Conservation (phyloP, 176 grass and related monocot species). For the Oryza meyeriana region DNA sequence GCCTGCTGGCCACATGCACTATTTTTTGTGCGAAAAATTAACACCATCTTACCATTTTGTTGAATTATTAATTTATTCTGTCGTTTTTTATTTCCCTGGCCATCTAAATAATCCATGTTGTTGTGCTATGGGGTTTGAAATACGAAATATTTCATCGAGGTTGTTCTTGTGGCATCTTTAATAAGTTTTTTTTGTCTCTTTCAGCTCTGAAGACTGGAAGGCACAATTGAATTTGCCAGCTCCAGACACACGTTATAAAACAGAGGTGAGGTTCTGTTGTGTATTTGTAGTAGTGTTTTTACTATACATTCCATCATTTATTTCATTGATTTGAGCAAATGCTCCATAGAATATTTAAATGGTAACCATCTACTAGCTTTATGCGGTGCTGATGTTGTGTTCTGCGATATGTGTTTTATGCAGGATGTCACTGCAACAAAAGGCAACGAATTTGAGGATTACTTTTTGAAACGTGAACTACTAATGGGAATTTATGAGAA, state of each 20-base stretch:
- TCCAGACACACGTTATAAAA: slow-evolving; percentile 57
- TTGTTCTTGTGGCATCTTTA: neutral
- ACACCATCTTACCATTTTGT: neutral
- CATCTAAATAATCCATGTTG: neutral
- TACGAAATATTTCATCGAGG: neutral
- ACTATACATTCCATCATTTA: neutral
- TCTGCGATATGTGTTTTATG: neutral
- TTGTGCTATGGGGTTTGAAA: neutral
- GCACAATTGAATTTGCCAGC: slow-evolving; percentile 64
- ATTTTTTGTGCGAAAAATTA: neutral
- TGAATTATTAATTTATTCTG: neutral
- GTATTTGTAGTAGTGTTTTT: neutral
- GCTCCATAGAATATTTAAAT: neutral
- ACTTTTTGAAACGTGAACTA: slow-evolving; percentile 74
- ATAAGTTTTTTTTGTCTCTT: slow-evolving; percentile 7
- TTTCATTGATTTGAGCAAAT: neutral
- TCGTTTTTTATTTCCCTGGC: neutral
- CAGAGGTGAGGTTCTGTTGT: slow-evolving; percentile 43
- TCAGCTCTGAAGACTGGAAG: slow-evolving; percentile 68
- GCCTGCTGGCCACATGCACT: neutral
- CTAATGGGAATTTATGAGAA: slow-evolving; percentile 88
- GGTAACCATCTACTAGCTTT: neutral
- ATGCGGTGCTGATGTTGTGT: neutral
- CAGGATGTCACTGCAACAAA: slow-evolving; percentile 84
- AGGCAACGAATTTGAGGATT: slow-evolving; percentile 76